Evolutionary conservation across 1,284 basidiomycete species (phyloP), one percentile per base, ranked within the genome.

Genomic region (Exobasidium rhododendri): DNA sequence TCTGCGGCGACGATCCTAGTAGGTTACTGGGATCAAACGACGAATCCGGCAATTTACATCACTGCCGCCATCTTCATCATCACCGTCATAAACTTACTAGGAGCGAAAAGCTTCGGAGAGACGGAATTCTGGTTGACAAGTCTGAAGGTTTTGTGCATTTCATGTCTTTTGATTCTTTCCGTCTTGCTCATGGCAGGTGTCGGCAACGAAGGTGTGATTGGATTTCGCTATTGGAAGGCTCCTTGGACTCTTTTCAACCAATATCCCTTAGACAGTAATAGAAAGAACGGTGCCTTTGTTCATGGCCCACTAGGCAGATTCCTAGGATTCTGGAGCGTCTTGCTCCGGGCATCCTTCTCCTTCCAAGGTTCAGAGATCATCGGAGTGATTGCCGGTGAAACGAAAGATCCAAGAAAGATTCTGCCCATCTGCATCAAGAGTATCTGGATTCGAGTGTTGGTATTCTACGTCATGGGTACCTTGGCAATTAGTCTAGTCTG

Each of bases 361-460:
- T 86, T 83, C 80, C 85, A 85, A 67, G 86, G 86, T n/a, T 40
- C 89, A 17, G 91, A 92, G 78, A 88, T 91, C 65, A 89, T 92
- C 43, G 90, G 89, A 45, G 86, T 91, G 80, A 83, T 89, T 62
- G 89, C 89, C 44, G 79, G 86, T 44, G 89, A 90, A 68, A 71
- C 75, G 5, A 72, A 71, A 61, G 78, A 79, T 70, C 81, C 81
- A 4, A 68, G 78, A 30, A 46, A 50, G 45, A 71, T 71, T 40
- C 62, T 62, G 10, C 40, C 56, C 22, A 30, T 32, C 20, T 54
- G 52, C 10, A 20, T 58, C 49, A 56, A 40, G 29, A 35, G 28
- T 24, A 54, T 63, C 10, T 65, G 56, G 45, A 24, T 58, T 51
- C 58, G 64, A n/a, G 57, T 43, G n/a, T 44, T 22, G 26, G 26